These are phyloP conservation scores for Pseudogymnoascus sp. DNA, from an alignment of 2,329 filamentous ascomycete genomes.

Conservation along the genomic window DNA sequence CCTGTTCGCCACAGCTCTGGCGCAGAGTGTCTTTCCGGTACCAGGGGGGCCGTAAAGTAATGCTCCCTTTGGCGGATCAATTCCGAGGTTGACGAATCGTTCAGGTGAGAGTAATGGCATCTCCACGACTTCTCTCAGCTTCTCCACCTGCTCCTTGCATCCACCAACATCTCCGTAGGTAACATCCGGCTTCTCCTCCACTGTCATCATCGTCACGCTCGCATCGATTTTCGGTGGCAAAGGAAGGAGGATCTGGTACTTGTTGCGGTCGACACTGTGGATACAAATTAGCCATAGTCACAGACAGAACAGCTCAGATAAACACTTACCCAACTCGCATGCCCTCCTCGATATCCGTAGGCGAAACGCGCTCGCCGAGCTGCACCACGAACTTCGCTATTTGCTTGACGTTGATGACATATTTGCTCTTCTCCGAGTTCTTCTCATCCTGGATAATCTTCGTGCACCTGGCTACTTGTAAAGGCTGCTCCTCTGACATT, in stretches of 20 bases:
- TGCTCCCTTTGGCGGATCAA: constrained; percentile 95
- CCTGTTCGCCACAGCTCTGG: constrained; percentile 91
- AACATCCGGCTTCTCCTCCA: constrained; percentile 98
- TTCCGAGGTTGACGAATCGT: constrained; percentile 96
- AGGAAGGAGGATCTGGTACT: constrained; percentile 97
- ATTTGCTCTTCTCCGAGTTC: constrained; percentile 97
- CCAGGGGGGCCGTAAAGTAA: constrained; percentile 93
- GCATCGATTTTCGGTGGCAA: constrained; percentile 97
- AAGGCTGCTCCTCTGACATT: constrained; percentile 95
- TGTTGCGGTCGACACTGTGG: constrained; percentile 80
- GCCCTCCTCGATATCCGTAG: constrained; percentile 97
- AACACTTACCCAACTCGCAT: constrained; percentile 78
- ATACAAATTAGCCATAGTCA: constrained; percentile 17
- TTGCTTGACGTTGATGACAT: constrained; percentile 99
- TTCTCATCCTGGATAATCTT: constrained; percentile 98
- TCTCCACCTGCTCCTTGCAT: constrained; percentile 99
- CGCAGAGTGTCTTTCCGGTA: constrained; percentile 98
- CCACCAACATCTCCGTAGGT: constrained; percentile 98
- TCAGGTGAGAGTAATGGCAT: constrained; percentile 96
- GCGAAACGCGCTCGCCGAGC: constrained; percentile 90
- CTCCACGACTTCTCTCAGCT: constrained; percentile 95
- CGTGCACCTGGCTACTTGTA: constrained; percentile 95
- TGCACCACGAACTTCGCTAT: constrained; percentile 99
- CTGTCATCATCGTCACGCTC: constrained; percentile 99
- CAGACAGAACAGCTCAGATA: constrained; percentile 14